These are phyloP conservation scores for Colletotrichum aenigma DNA, from an alignment of 2,329 filamentous ascomycete species.

Conservation along the genomic window DNA sequence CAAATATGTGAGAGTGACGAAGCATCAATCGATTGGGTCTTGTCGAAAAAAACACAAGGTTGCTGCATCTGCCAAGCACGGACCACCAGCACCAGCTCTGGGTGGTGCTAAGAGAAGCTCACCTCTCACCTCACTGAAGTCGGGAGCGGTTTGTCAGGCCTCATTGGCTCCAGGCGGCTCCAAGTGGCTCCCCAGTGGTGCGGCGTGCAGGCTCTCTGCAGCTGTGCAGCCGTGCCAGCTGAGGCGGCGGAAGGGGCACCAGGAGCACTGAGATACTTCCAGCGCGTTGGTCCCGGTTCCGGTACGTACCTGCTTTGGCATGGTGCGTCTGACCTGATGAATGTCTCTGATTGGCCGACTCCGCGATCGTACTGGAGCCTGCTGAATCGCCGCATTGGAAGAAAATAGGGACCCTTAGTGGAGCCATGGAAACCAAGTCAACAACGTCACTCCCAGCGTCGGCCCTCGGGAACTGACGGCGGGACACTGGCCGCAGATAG, in stretches of 20 bases:
- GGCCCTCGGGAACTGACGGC: conserved; percentile 6
- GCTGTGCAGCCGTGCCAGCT: conserved; percentile 15
- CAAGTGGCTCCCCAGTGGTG: background rate
- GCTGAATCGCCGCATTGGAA: conserved; percentile 18
- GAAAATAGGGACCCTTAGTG: conserved; percentile 15
- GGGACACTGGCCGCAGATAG: background rate
- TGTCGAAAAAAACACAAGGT: conserved; percentile 30
- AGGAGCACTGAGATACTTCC: conserved; percentile 6
- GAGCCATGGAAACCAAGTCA: conserved; percentile 15
- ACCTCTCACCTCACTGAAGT: too few relatives aligned
- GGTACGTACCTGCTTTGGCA: conserved; percentile 6
- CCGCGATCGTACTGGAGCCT: conserved; percentile 4
- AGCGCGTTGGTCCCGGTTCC: background rate
- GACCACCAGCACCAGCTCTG: conserved; percentile 27
- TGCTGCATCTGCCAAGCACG: conserved; percentile 38
- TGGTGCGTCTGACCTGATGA: background rate
- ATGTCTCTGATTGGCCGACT: background rate
- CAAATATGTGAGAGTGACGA: conserved; percentile 25
- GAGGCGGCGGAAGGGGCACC: conserved; percentile 6
- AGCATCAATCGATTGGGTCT: conserved; percentile 29
- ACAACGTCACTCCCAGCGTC: conserved; percentile 19
- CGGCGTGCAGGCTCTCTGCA: background rate
- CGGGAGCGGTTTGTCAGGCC: background rate
- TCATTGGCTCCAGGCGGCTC: background rate
- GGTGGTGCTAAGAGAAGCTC: background rate